A percentile compares a stretch with the other conserved stretches of the same genome.
phyloP scores from a whole-genome alignment of 352 stramenopile species.

The Elongisporangium senticosum region DNA sequence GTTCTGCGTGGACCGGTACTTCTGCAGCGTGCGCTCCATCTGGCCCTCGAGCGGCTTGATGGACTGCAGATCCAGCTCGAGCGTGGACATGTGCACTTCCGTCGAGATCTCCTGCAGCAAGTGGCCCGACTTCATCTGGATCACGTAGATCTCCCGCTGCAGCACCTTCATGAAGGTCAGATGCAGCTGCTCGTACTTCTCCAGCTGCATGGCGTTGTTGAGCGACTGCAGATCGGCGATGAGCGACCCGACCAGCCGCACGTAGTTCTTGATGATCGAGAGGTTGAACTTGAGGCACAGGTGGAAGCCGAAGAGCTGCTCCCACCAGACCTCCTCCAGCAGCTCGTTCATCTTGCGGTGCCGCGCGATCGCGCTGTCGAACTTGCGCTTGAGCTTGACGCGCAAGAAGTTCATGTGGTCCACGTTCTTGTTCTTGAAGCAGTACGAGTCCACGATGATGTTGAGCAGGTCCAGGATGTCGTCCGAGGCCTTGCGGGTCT shows the following conservation, averaged over 20 bases:
- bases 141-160: constrained; percentile 78
- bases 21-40: constrained; percentile 63
- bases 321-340: constrained; percentile 75
- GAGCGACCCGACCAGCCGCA: constrained; percentile 55
- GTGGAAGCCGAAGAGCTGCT: constrained; percentile 72
- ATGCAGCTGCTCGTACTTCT: constrained; percentile 69
- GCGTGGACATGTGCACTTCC: constrained; percentile 43
- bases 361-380: constrained; percentile 39
- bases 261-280: constrained; percentile 62
- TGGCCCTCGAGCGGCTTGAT: constrained; percentile 45
- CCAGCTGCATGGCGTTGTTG: constrained; percentile 75
- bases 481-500: constrained; percentile 38
- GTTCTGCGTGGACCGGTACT: constrained; percentile 56
- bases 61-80: constrained; percentile 45
- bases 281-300: constrained; percentile 63
- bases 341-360: constrained; percentile 55
- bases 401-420: constrained; percentile 80
- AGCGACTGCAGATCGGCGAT: constrained; percentile 61
- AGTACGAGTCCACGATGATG: constrained; percentile 81
- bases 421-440: constrained; percentile 85
- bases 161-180: constrained; percentile 74
- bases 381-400: constrained; percentile 69
- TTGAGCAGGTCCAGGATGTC: constrained; percentile 74
- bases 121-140: constrained; percentile 58
- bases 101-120: constrained; percentile 64